Evolutionary conservation across 768 basidiomycete genomes (phyloP).

Genomic region (Termitomyces sp.): DNA sequence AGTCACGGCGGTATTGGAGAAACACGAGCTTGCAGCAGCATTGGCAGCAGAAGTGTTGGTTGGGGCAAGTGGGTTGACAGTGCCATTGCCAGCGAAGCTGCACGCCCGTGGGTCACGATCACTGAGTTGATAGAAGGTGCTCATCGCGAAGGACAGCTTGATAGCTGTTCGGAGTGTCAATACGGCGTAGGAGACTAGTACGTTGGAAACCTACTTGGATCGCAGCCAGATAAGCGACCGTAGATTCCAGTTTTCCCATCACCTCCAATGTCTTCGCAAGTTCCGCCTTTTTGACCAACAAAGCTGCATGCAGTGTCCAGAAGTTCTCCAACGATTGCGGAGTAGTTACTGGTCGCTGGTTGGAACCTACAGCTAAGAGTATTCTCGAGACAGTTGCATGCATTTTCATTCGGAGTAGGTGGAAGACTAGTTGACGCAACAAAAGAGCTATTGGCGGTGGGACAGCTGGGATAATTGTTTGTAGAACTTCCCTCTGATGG

Average conservation of each 20-base stretch:
- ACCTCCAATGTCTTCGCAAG: conserved; percentile 64
- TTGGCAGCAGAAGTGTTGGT: conserved; percentile 41
- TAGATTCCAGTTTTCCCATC: conserved; percentile 74
- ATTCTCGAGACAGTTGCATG: conserved; percentile 71
- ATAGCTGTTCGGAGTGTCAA: conserved; percentile 38
- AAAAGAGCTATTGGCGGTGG: conserved; percentile 50
- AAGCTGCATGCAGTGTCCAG: conserved; percentile 71
- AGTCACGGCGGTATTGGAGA: conserved; percentile 56
- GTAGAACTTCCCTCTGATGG: conserved; percentile 42
- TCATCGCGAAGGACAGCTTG: conserved; percentile 82
- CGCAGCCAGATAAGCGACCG: conserved; percentile 71
- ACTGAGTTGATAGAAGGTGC: conserved; percentile 63
- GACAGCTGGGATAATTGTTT: conserved; percentile 58
- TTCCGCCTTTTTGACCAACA: conserved; percentile 54
- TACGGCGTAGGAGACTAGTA: conserved; percentile 1
- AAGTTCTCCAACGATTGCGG: conserved; percentile 51
- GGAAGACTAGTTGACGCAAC: conserved; percentile 68
- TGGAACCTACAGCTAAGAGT: conserved; percentile 71
- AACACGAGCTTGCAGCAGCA: conserved; percentile 59
- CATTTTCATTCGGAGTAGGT: conserved; percentile 74
- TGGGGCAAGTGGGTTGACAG: conserved; percentile 55
- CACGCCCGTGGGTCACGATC: conserved; percentile 58
- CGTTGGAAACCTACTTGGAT: conserved; percentile 52
- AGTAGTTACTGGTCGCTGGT: conserved; percentile 55
- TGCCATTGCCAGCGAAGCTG: conserved; percentile 81